These are phyloP conservation scores for Rhynchospora tenuis DNA, from an alignment of 176 grass and related monocot genomes.

Conservation along the genomic window DNA sequence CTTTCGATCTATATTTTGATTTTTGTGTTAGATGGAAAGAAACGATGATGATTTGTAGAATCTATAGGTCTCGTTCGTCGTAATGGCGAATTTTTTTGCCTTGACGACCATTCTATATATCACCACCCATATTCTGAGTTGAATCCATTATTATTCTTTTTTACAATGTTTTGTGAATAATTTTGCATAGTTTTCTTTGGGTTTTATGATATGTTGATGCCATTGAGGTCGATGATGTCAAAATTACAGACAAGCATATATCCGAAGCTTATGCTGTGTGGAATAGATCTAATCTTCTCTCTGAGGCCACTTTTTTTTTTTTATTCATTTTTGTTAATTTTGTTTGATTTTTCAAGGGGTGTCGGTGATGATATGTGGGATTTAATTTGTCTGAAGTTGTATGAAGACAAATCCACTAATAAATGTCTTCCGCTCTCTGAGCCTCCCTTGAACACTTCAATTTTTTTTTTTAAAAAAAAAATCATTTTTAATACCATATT, in stretches of 20 bases:
- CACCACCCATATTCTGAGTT: slow-evolving; percentile 34
- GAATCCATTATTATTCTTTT: neutral
- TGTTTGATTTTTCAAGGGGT: neutral
- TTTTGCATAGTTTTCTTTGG: neutral
- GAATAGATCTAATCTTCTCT: slow-evolving; percentile 34
- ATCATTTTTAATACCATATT: no score
- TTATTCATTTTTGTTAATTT: neutral
- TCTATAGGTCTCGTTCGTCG: slow-evolving; percentile 37
- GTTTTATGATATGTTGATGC: neutral
- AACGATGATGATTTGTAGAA: slow-evolving; percentile 21
- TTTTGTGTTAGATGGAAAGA: neutral
- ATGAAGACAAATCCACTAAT: slow-evolving; percentile 20
- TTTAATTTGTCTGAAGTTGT: neutral
- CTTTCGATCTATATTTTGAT: neutral
- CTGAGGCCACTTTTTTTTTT: neutral
- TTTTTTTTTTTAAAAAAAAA: no score
- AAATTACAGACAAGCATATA: slow-evolving; percentile 33
- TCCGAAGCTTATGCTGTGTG: slow-evolving; percentile 27
- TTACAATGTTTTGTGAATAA: no score
- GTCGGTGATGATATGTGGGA: neutral
- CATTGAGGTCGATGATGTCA: slow-evolving; percentile 11
- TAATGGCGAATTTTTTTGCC: slow-evolving; percentile 23
- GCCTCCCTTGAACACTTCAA: neutral
- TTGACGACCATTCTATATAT: slow-evolving; percentile 34
- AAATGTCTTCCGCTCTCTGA: slow-evolving; percentile 28